Evolutionary conservation across 1,139 yeast species (phyloP).

Genomic region (Arxiozyma slooffiae): DNA sequence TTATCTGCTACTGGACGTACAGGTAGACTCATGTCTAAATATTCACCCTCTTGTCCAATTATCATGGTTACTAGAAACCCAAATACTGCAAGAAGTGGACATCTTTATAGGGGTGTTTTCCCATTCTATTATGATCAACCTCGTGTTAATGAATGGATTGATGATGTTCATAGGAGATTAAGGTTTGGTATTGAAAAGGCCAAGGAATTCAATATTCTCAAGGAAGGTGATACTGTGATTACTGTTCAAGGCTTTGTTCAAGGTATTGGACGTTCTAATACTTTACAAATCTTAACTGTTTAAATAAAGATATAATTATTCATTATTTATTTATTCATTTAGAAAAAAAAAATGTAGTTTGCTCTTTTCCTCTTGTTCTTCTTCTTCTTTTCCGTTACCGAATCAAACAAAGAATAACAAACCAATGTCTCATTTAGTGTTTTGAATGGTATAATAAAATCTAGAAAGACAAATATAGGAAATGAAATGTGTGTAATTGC

Average conservation of each 20-base stretch:
- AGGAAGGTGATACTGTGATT: constrained; percentile 81
- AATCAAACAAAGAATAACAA: no score
- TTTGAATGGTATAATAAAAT: not conserved
- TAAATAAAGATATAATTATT: not conserved
- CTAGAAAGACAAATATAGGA: no score
- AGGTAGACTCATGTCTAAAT: constrained; percentile 92
- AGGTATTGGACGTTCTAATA: constrained; percentile 98
- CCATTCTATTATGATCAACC: constrained; percentile 76
- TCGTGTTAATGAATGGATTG: constrained; percentile 79
- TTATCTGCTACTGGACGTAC: constrained; percentile 90
- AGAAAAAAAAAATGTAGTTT: no score
- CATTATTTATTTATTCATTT: no score
- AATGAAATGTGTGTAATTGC: no score
- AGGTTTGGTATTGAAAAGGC: constrained; percentile 92
- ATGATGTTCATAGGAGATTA: constrained; percentile 91
- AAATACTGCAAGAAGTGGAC: constrained; percentile 87
- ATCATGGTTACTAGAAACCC: constrained; percentile 95
- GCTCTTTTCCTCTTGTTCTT: not conserved
- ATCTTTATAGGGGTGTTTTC: constrained; percentile 95
- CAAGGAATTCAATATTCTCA: constrained; percentile 71
- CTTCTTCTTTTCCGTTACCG: no score
- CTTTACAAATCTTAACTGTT: constrained; percentile 61
- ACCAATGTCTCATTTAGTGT: not conserved
- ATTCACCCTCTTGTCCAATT: constrained; percentile 94
- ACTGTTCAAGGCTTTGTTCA: constrained; percentile 98